phyloP scores from a whole-genome alignment of 1,139 yeast species.

The Hemisphaericaspora xylanilytica region DNA sequence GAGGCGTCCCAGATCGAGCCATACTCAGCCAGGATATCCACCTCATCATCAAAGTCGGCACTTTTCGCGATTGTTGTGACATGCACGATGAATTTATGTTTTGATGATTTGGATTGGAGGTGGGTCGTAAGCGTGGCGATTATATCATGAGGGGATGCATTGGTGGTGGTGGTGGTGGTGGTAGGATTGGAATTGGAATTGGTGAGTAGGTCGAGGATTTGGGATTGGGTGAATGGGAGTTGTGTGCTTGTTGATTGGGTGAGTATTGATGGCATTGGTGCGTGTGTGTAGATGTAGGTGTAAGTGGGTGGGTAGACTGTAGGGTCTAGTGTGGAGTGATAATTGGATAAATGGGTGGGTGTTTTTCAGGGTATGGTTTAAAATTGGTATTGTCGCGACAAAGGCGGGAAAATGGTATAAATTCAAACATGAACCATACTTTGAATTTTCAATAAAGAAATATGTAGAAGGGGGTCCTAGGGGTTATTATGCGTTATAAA shows the following conservation, averaged over 20 bases:
- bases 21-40: conserved; percentile 24
- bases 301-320: neutral
- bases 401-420: too few relatives aligned
- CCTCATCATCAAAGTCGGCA: conserved; percentile 14
- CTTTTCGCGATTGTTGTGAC: conserved; percentile 22
- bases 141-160: too few relatives aligned
- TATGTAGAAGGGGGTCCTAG: too few relatives aligned
- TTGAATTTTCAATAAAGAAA: too few relatives aligned
- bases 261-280: conserved; percentile 7
- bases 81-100: conserved; percentile 36
- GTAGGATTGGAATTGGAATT: conserved; percentile 3
- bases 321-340: neutral
- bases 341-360: too few relatives aligned
- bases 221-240: conserved; percentile 14
- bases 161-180: too few relatives aligned
- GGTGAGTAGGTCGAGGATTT: conserved; percentile 11
- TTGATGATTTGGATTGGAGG: conserved; percentile 32
- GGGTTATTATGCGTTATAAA: too few relatives aligned
- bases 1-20: conserved; percentile 42
- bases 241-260: conserved; percentile 10
- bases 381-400: too few relatives aligned
- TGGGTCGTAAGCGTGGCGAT: conserved; percentile 15
- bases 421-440: too few relatives aligned
- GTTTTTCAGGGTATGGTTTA: too few relatives aligned
- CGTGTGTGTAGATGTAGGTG: neutral